Base-by-base conservation (phyloP, 306 rosid genomes). In the Casuarina equisetifolia region DNA sequence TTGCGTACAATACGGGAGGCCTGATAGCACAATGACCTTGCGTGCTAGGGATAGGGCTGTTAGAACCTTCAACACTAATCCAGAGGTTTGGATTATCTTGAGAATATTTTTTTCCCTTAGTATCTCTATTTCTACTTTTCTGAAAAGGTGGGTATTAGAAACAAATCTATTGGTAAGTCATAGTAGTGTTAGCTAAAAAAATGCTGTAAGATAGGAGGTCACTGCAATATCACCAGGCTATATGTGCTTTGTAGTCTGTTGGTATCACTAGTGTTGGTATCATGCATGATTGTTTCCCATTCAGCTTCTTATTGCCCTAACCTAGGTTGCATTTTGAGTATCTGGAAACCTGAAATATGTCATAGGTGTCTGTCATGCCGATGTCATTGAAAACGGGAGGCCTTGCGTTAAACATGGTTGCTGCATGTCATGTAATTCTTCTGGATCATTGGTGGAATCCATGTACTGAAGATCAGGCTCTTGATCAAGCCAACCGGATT, bases 371-470 rank as follows among this genome's bases (percentile, higher is more conserved):
- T 61, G 99, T 91, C 58, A 92, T 95, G 97, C 86, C 91, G 77
- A 95, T 92, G 99, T 92, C 97, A 25, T 78, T 95, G 71, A 95
- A 95, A 83, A 97, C 98, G 38, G 97, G 99, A 84, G 92, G 91
- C 81, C 96, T 95, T 81, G 99, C 97, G 81, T 88, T 95, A 76
- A 95, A 95, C 88, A 86, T 95, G 96, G 99, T 92, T 85, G 92
- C 99, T 81, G 99, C 97, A 81, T 91, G 91, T 72, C 99, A 90
- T 79, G 97, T 95, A 67, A 90, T 92, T 82, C 93, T 92, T 63
- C 90, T 95, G 87, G 99, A 95, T 84, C 97, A 90, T 78, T 95
- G 99, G 99, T 95, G 97, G 97, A 95, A 91, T 87, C 99, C 98
- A 66, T 92, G 97, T 16, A 95, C 96, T 10, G 99, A 95, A 87